phyloP scores from a whole-genome alignment of 768 basidiomycete species.

The Termitomyces sp. region DNA sequence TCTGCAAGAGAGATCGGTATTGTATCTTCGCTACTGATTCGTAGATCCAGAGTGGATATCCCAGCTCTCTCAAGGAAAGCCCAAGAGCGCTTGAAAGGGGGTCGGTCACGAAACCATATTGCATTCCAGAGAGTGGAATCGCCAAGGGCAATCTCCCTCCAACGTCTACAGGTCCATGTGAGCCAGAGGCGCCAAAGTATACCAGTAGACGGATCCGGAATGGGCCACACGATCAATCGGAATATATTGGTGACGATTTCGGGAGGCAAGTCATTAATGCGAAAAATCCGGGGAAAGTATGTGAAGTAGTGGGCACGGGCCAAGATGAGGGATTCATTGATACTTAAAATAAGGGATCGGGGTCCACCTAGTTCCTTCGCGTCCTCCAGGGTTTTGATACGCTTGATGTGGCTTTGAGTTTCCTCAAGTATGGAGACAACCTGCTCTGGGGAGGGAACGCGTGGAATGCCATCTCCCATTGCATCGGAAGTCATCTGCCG shows the following conservation, averaged over 20 bases:
- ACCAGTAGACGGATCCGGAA: conserved; percentile 28
- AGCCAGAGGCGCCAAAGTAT: conserved; percentile 41
- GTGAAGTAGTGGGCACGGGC: conserved; percentile 29
- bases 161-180: conserved; percentile 56
- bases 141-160: conserved; percentile 45
- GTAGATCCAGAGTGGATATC: conserved; percentile 52
- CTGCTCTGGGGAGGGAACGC: conserved; percentile 15
- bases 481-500: not conserved
- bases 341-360: not conserved
- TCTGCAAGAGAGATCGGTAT: conserved; percentile 34
- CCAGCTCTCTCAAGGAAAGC: conserved; percentile 58
- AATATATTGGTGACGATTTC: conserved; percentile 69
- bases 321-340: conserved; percentile 27
- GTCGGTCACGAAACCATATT: conserved; percentile 56
- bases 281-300: conserved; percentile 39
- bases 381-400: conserved; percentile 12
- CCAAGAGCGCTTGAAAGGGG: conserved; percentile 47
- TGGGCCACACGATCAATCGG: conserved; percentile 55
- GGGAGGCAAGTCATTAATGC: conserved; percentile 56
- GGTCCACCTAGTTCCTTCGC: conserved; percentile 1
- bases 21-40: conserved; percentile 43
- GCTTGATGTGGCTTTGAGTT: conserved; percentile 12
- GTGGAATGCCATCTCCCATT: conserved; percentile 16
- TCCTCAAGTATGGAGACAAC: conserved; percentile 9
- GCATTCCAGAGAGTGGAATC: conserved; percentile 61